Base-by-base conservation (phyloP, 495 filamentous ascomycete genomes). In the Xanthoparmelia taractica region DNA sequence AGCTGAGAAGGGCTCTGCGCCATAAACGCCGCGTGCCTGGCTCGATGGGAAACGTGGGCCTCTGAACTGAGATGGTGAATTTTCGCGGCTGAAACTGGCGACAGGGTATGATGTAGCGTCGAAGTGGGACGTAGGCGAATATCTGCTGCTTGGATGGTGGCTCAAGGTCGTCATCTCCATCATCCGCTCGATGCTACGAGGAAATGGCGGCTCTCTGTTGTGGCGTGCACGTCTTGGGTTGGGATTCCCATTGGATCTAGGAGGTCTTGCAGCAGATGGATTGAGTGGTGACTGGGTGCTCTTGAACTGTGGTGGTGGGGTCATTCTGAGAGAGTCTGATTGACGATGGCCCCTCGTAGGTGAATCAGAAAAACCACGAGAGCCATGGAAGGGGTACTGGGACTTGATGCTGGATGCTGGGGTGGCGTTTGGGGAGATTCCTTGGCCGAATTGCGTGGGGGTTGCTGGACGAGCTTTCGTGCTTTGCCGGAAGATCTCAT, bases 401-500 rank as follows among this genome's bases (percentile, higher is more conserved):
- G 29, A 13, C 27, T 13, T 56, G 1, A 18, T 8, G 8, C 13
- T 43, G 17, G 29, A 55, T 56, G 50, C 18, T 43, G 48, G n/a
- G 23, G 8, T 29, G 18, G 11, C 17, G 20, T 25, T 43, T 17
- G 25, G 18, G 15, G 48, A 23, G 0, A 17, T n/a, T 25, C 1
- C 33, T 25, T 56, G 27, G 52, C 50, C 12, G 17, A n/a, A 31
- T 2, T 52, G 48, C 13, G 5, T 15, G 12, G 38, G 11, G 48
- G 3, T 12, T 36, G 37, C 25, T 56, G 48, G 50, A 54, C 27
- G 38, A 41, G 48, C 37, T 43, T 29, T 31, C 7, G 50, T 41
- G 34, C 25, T 43, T 15, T 29, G 47, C 25, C 43, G 50, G 29
- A 43, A 62, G 18, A 27, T 33, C 37, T 62, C 60, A 41, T 62